phyloP scores from a whole-genome alignment of 805 yeast genomes.

The Suhomyces pyralidae region DNA sequence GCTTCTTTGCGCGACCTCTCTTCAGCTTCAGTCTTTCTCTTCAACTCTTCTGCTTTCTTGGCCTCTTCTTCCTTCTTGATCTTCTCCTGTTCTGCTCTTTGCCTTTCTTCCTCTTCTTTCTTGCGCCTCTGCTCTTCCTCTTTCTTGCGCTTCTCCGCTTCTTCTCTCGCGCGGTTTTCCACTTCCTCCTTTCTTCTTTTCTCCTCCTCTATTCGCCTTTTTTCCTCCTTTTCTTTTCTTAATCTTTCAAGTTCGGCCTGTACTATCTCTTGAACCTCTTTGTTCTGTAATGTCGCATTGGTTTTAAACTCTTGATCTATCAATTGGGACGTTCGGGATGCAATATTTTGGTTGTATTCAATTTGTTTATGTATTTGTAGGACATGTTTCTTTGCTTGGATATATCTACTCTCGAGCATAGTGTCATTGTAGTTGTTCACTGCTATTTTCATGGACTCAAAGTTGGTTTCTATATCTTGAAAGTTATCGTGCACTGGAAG shows the following conservation, averaged over 20 bases:
- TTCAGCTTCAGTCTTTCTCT: constrained; percentile 11
- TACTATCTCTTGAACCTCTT: neutral
- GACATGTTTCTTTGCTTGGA: neutral
- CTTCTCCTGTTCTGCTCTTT: constrained; percentile 1
- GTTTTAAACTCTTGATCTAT: constrained; percentile 19
- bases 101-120: constrained; percentile 4
- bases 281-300: constrained; percentile 10
- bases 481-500: neutral
- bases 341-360: constrained; percentile 16
- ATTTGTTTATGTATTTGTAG: neutral
- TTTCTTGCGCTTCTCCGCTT: constrained; percentile 18
- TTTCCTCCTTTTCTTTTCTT: constrained; percentile 8
- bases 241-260: neutral
- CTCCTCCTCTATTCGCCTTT: constrained; percentile 7
- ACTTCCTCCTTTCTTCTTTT: constrained; percentile 7
- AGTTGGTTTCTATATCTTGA: neutral
- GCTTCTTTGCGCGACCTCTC: constrained; percentile 19
- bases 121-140: constrained; percentile 16
- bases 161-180: constrained; percentile 9
- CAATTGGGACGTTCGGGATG: constrained; percentile 19
- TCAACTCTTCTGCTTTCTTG: constrained; percentile 7
- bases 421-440: neutral
- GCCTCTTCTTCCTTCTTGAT: constrained; percentile 6
- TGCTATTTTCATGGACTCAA: neutral
- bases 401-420: neutral